Conservation (phyloP, 164 flowering plant genomes). For the Vitis labrusca region DNA sequence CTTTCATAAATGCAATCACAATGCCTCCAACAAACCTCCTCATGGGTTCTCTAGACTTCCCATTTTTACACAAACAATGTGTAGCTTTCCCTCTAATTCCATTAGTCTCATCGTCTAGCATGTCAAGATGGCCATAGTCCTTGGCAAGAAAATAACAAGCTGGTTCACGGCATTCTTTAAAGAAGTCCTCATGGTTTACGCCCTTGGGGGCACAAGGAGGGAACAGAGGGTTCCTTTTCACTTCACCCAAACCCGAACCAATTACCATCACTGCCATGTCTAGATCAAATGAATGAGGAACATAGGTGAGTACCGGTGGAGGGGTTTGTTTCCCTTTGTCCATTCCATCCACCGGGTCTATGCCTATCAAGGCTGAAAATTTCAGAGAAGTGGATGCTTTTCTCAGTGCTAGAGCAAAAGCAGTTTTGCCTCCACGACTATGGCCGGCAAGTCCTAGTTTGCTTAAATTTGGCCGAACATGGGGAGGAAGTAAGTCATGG, state of each 20-base stretch:
- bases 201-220: slow-evolving; percentile 92
- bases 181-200: slow-evolving; percentile 78
- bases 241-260: slow-evolving; percentile 76
- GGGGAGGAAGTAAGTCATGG: slow-evolving; percentile 38
- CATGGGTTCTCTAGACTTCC: slow-evolving; percentile 85
- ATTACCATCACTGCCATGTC: slow-evolving; percentile 64
- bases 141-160: slow-evolving; percentile 67
- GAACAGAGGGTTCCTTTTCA: slow-evolving; percentile 51
- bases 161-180: slow-evolving; percentile 53
- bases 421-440: slow-evolving; percentile 83
- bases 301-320: slow-evolving; percentile 74
- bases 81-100: slow-evolving; percentile 67
- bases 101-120: slow-evolving; percentile 82
- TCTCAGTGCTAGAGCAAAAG: slow-evolving; percentile 66
- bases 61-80: slow-evolving; percentile 78
- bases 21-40: slow-evolving; percentile 74
- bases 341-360: slow-evolving; percentile 96
- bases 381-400: slow-evolving; percentile 33
- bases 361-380: slow-evolving; percentile 74
- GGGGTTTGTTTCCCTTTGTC: slow-evolving; percentile 71
- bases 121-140: slow-evolving; percentile 80
- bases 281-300: slow-evolving; percentile 62
- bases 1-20: slow-evolving; percentile 69
- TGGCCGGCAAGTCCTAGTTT: slow-evolving; percentile 76
- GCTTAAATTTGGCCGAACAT: slow-evolving; percentile 40